These are phyloP conservation scores for Rhizopus arrhizus DNA, from an alignment of 371 early-diverging fungal genomes.

Conservation along the genomic window DNA sequence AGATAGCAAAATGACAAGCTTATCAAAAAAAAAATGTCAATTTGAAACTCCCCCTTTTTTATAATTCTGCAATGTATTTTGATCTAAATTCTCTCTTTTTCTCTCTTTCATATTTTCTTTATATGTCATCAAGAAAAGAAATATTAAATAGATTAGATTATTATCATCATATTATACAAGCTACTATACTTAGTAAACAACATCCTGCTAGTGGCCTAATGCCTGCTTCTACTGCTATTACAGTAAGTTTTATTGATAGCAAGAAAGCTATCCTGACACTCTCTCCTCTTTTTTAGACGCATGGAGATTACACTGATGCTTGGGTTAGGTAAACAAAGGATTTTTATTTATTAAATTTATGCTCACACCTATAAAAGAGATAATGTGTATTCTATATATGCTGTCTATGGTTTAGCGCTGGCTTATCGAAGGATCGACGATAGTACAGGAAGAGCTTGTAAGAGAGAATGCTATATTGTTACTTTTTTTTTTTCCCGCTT, in stretches of 20 bases:
- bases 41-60: background rate
- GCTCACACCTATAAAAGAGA: constrained; percentile 55
- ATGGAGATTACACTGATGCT: constrained; percentile 87
- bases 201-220: constrained; percentile 83
- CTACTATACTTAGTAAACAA: constrained; percentile 77
- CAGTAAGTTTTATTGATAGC: constrained; percentile 34
- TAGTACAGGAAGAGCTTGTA: constrained; percentile 81
- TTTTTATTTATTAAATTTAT: background rate
- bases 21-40: background rate
- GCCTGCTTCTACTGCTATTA: constrained; percentile 87
- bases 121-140: constrained; percentile 13
- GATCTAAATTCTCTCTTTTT: background rate
- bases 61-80: background rate
- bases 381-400: constrained; percentile 88
- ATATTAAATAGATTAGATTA: constrained; percentile 63
- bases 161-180: constrained; percentile 72
- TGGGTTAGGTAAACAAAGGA: constrained; percentile 76
- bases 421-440: constrained; percentile 88
- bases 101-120: constrained; percentile 1
- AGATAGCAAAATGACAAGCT: background rate
- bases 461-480: constrained; percentile 24
- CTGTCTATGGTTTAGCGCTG: constrained; percentile 82
- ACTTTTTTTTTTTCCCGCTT: background rate
- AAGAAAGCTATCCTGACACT: background rate
- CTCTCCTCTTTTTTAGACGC: constrained; percentile 34